Conservation (phyloP, 768 basidiomycete species). For the Pleurotus tuoliensis region DNA sequence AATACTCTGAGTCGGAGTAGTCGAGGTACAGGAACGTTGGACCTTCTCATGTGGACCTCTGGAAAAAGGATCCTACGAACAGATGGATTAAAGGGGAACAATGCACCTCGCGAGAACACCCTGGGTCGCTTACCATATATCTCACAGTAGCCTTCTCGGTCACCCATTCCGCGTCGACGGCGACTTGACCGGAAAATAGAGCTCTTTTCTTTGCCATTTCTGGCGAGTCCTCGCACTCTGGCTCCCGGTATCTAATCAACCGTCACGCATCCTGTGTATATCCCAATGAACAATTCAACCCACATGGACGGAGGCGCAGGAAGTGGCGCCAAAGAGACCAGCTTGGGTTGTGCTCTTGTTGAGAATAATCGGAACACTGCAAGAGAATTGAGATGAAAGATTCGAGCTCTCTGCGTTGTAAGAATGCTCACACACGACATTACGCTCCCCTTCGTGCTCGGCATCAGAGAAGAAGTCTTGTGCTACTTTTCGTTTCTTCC, state of each 20-base stretch:
- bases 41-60: slow-evolving; percentile 10
- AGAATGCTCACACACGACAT: not conserved
- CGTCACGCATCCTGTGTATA: not conserved
- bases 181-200: slow-evolving; percentile 31
- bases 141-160: slow-evolving; percentile 17
- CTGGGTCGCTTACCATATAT: slow-evolving; percentile 12
- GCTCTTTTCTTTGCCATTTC: slow-evolving; percentile 38
- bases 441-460: not conserved
- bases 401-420: not conserved
- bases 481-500: not conserved
- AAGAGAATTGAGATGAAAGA: not conserved
- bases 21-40: not conserved
- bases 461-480: slow-evolving; percentile 6
- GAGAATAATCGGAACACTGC: slow-evolving; percentile 1
- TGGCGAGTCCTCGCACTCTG: slow-evolving; percentile 45
- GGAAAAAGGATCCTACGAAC: not conserved
- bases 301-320: not conserved
- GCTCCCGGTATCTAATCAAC: slow-evolving; percentile 37
- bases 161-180: slow-evolving; percentile 34
- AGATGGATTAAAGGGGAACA: not conserved
- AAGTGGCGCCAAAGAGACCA: not conserved
- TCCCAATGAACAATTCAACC: not conserved
- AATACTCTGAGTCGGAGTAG: slow-evolving; percentile 21
- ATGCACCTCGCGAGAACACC: not conserved
- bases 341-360: not conserved